These are phyloP conservation scores for Didymella lethalis DNA, from an alignment of 2,329 filamentous ascomycete species.

Conservation along the genomic window DNA sequence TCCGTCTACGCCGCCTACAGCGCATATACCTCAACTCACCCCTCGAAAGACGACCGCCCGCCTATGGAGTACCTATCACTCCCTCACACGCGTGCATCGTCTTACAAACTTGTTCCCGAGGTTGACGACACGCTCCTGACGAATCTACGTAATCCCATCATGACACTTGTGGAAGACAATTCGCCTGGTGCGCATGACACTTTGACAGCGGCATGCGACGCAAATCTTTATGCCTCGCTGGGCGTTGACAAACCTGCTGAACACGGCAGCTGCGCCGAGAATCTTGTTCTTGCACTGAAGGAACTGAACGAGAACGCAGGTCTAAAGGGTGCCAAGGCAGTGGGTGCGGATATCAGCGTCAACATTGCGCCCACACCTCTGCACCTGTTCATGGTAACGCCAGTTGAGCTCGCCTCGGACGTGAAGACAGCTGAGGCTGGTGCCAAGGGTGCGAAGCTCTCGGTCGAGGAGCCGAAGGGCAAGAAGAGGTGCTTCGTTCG, in stretches of 20 bases:
- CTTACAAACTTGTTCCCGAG: conserved; percentile 53
- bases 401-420: conserved; percentile 28
- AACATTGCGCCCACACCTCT: conserved; percentile 58
- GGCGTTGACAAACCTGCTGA: conserved; percentile 56
- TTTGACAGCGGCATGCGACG: conserved; percentile 58
- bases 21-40: conserved; percentile 52
- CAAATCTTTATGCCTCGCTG: conserved; percentile 52
- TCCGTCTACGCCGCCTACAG: conserved; percentile 59
- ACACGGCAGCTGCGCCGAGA: conserved; percentile 59
- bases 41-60: conserved; percentile 43
- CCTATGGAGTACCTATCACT: conserved; percentile 60
- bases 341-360: conserved; percentile 59
- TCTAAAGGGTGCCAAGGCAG: conserved; percentile 55
- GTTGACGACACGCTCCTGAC: conserved; percentile 55
- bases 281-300: conserved; percentile 58
- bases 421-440: conserved; percentile 29
- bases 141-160: conserved; percentile 57
- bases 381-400: conserved; percentile 54
- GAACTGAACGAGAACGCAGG: conserved; percentile 58
- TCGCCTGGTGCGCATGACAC: conserved; percentile 57
- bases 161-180: conserved; percentile 57
- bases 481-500: conserved; percentile 48
- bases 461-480: conserved; percentile 44
- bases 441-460: conserved; percentile 41
- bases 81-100: conserved; percentile 54